phyloP scores from a whole-genome alignment of 495 filamentous ascomycete species.

The Platismatia glauca region DNA sequence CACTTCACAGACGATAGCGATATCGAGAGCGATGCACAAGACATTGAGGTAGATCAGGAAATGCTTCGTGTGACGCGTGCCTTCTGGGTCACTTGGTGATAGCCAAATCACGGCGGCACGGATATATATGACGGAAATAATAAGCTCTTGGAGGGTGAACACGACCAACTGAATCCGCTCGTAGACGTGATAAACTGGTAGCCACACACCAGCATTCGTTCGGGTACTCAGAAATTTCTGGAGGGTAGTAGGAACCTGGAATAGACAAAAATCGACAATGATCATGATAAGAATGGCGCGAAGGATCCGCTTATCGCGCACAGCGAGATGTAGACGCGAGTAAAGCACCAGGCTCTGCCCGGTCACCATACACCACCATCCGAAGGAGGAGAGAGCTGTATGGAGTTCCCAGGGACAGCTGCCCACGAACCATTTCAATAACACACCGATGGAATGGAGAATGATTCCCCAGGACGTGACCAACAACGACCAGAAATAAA shows the following conservation, averaged over 20 bases:
- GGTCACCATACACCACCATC: slow-evolving; percentile 57
- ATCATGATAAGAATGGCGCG: slow-evolving; percentile 27
- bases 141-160: slow-evolving; percentile 36
- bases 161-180: slow-evolving; percentile 56
- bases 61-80: slow-evolving; percentile 44
- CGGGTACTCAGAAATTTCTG: slow-evolving; percentile 28
- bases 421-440: slow-evolving; percentile 39
- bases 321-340: slow-evolving; percentile 30
- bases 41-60: slow-evolving; percentile 46
- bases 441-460: slow-evolving; percentile 31
- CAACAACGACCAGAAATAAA: slow-evolving; percentile 38
- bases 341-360: slow-evolving; percentile 45
- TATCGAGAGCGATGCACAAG: slow-evolving; percentile 43
- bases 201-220: slow-evolving; percentile 26
- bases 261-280: slow-evolving; percentile 24
- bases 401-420: slow-evolving; percentile 31
- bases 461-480: slow-evolving; percentile 33
- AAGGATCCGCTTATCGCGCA: slow-evolving; percentile 23
- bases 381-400: slow-evolving; percentile 33
- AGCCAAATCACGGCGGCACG: slow-evolving; percentile 31
- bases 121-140: slow-evolving; percentile 36
- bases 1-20: slow-evolving; percentile 38
- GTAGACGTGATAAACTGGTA: slow-evolving; percentile 44
- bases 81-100: slow-evolving; percentile 24
- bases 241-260: slow-evolving; percentile 28